These are phyloP conservation scores for Arabidopsis hybrid DNA, from an alignment of 441 rosid species.

Conservation along the genomic window DNA sequence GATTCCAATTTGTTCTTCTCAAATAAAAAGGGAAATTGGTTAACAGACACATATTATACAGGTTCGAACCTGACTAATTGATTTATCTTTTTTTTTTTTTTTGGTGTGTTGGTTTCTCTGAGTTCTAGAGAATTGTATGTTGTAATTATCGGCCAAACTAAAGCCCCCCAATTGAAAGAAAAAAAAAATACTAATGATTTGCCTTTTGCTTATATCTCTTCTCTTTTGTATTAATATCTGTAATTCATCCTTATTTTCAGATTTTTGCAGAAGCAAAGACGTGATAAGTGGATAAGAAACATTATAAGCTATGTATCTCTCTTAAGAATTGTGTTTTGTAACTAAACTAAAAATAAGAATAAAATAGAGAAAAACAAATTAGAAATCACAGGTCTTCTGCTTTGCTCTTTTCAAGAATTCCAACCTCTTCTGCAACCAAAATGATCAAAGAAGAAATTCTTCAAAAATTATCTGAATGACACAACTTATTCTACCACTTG, in stretches of 20 bases:
- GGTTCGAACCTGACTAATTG: conserved; percentile 39
- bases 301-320: not conserved
- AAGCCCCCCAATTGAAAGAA: conserved; percentile 21
- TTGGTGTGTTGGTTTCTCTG: conserved; percentile 31
- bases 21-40: conserved; percentile 37
- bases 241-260: not conserved
- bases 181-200: conserved; percentile 29
- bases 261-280: not conserved
- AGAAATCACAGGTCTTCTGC: conserved; percentile 5
- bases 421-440: not conserved
- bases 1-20: conserved; percentile 36
- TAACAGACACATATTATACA: conserved; percentile 26
- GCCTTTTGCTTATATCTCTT: not conserved
- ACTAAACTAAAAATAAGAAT: not conserved
- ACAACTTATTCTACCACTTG: not conserved
- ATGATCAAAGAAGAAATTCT: not conserved
- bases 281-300: not conserved
- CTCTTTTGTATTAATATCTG: not conserved
- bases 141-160: conserved; percentile 42
- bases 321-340: not conserved
- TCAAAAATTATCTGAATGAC: not conserved
- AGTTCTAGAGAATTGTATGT: conserved; percentile 40
- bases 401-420: not conserved
- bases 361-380: not conserved
- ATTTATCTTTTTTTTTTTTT: conserved; percentile 3